Conservation (phyloP, 352 stramenopile genomes). For the Globisporangium carolinianum region DNA sequence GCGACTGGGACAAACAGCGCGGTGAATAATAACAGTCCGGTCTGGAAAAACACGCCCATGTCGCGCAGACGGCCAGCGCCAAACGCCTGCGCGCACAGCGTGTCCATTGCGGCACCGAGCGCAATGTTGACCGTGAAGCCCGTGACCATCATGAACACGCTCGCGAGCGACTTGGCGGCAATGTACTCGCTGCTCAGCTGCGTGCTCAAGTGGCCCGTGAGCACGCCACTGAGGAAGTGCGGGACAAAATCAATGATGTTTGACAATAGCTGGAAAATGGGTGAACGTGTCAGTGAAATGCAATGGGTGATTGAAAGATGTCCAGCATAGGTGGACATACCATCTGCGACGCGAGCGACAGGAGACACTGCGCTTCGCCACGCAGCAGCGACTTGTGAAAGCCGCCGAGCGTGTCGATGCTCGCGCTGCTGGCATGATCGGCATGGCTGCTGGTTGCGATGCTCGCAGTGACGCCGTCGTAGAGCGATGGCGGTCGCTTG, state of each 20-base stretch:
- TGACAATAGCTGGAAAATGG: constrained; percentile 30
- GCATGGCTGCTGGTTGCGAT: background rate
- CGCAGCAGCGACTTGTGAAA: constrained; percentile 18
- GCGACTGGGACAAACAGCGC: constrained; percentile 54
- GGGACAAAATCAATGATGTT: constrained; percentile 67
- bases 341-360: constrained; percentile 28
- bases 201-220: constrained; percentile 62
- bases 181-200: constrained; percentile 68
- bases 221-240: constrained; percentile 55
- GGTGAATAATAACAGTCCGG: constrained; percentile 60
- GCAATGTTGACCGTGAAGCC: constrained; percentile 76
- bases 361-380: constrained; percentile 20
- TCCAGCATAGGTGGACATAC: constrained; percentile 9
- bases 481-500: background rate
- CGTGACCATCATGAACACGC: constrained; percentile 83
- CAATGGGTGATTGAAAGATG: too few species aligned
- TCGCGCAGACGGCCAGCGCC: constrained; percentile 80
- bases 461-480: background rate
- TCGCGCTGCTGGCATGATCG: background rate
- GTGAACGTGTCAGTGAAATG: background rate
- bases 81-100: constrained; percentile 77
- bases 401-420: constrained; percentile 19
- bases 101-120: constrained; percentile 87
- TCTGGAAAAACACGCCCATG: constrained; percentile 86
- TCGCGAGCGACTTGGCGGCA: constrained; percentile 57